Evolutionary conservation across 768 basidiomycete genomes (phyloP), one percentile per base, ranked within the genome.

Genomic region (Calvatia gigantea): DNA sequence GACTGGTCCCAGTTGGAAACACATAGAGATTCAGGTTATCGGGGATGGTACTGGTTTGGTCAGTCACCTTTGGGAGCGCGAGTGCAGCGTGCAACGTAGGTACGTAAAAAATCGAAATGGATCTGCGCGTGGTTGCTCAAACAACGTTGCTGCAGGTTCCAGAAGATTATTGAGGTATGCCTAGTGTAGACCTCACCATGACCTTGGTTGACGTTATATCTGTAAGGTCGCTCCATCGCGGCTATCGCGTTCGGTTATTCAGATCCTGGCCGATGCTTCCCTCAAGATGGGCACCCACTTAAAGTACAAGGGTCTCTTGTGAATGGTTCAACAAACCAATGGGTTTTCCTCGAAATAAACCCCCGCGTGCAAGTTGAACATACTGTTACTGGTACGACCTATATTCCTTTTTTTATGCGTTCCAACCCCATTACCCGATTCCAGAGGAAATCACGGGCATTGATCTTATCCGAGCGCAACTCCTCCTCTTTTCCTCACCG

Each of bases 361-460:
- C 89, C 92, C 21, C 87, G 92, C 70, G 89, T 94, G 52, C 93
- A 95, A 68, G 93, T 95, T 67, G 93, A 94, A 67, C 93, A 94
- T 72, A 94, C 93, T 43, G 85, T 94, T 62, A 92, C 93, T 54
- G 89, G 89, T 85, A 62, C 35, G 73, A 62, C 27, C 38, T 7
- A 17, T 55, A 51, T 42, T 48, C 14, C 14, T 57, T 15, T 15
- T 9, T 38, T 17, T 19, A 19, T 37, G 4, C 47, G 19, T 15
- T 21, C 23, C 14, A 35, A 47, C 46, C n/a, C n/a, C n/a, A n/a
- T 37, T 23, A 60, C 14, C 28, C 43, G 15, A 19, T 39, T 19
- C 32, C 62, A 89, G 92, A 94, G 82, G 91, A 93, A 66, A 89
- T 95, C 62, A 89, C 85, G 29, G 89, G 89, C 54, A 81, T 94